These are phyloP conservation scores for Suillus bovinus DNA, from an alignment of 768 basidiomycete species.

Conservation along the genomic window DNA sequence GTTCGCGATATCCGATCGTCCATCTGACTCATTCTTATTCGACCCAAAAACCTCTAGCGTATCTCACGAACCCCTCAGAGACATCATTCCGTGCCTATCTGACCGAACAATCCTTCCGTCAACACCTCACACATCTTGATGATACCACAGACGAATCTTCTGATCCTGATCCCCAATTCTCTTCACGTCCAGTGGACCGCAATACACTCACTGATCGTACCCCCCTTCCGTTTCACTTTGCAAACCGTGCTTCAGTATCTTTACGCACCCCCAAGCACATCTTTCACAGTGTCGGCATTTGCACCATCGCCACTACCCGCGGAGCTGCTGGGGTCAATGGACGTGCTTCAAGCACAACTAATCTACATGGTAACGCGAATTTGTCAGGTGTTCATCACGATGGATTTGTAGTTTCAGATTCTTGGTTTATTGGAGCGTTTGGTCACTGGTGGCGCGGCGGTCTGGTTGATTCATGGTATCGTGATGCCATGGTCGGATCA, in stretches of 20 bases:
- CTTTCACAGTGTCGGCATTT: constrained; percentile 84
- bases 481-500: constrained; percentile 59
- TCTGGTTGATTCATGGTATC: constrained; percentile 78
- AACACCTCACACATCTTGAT: constrained; percentile 86
- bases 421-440: constrained; percentile 90
- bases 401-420: constrained; percentile 61
- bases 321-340: constrained; percentile 45
- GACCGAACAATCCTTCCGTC: constrained; percentile 96
- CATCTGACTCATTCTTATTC: constrained; percentile 11
- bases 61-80: constrained; percentile 93
- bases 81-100: constrained; percentile 92
- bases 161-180: constrained; percentile 34
- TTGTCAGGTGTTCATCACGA: constrained; percentile 37
- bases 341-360: constrained; percentile 46
- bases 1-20: constrained; percentile 14
- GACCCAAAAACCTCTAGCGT: constrained; percentile 54
- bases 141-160: constrained; percentile 56
- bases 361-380: constrained; percentile 18
- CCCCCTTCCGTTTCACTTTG: constrained; percentile 68
- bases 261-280: constrained; percentile 89
- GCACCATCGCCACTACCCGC: constrained; percentile 67
- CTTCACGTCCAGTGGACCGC: constrained; percentile 26
- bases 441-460: constrained; percentile 92
- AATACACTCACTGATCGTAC: constrained; percentile 24
- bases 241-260: constrained; percentile 89